phyloP scores from a whole-genome alignment of 2,329 filamentous ascomycete genomes.

The Aotearoamyces nothofagi region DNA sequence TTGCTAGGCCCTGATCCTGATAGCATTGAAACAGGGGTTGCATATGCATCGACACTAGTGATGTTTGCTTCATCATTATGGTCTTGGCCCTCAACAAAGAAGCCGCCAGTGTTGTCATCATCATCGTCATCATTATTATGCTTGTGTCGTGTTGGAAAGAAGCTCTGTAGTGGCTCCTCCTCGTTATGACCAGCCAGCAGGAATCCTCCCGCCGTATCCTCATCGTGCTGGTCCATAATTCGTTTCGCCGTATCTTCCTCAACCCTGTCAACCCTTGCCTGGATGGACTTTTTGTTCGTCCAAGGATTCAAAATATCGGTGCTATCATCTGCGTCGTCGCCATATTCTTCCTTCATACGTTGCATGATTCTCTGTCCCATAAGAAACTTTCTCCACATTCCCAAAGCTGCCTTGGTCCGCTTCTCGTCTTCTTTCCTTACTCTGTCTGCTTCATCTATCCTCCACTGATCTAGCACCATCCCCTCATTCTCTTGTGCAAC shows the following conservation, averaged over 20 bases:
- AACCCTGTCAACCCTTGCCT: constrained; percentile 12
- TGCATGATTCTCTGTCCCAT: constrained; percentile 74
- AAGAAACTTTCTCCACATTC: constrained; percentile 73
- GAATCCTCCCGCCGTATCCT: constrained; percentile 45
- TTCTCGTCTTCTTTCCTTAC: constrained; percentile 73
- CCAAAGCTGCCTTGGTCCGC: constrained; percentile 55
- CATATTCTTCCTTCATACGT: constrained; percentile 63
- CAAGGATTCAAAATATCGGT: constrained; percentile 40
- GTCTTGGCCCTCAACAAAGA: no score
- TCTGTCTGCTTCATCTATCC: constrained; percentile 61
- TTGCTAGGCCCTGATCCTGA: no score
- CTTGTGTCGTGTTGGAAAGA: constrained; percentile 16
- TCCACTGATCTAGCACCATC: constrained; percentile 62
- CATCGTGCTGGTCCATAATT: constrained; percentile 22
- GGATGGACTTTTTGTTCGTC: constrained; percentile 23
- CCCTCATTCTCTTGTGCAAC: constrained; percentile 69
- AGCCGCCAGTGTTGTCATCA: constrained; percentile 12
- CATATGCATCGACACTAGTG: no score
- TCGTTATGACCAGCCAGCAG: constrained; percentile 39
- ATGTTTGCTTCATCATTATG: no score
- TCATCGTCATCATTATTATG: constrained; percentile 12
- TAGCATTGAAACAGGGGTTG: no score
- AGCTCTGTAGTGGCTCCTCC: constrained; percentile 20
- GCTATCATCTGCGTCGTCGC: constrained; percentile 35
- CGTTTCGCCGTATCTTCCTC: constrained; percentile 16